Percentiles rank a stretch among this genome's conserved stretches.
Evolutionary conservation across 2,329 filamentous ascomycete genomes (phyloP).

Genomic region (Penicillium sclerotiorum): DNA sequence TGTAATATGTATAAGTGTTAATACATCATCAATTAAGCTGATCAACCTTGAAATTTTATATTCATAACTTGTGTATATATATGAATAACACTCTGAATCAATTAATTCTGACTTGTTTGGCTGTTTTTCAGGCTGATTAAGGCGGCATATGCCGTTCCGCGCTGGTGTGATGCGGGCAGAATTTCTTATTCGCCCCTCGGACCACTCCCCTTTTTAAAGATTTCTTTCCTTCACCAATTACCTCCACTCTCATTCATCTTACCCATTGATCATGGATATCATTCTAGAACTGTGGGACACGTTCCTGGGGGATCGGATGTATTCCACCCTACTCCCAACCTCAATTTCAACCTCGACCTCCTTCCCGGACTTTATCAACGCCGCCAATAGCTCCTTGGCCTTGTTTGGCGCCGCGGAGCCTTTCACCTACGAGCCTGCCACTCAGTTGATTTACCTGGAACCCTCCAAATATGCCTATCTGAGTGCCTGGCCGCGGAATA

Average conservation of each 20-base stretch:
- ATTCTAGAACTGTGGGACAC: conserved; percentile 84
- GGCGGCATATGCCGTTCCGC: conserved; percentile 33
- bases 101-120: not conserved
- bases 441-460: conserved; percentile 66
- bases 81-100: too few species aligned
- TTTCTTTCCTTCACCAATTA: conserved; percentile 3
- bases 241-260: conserved; percentile 5
- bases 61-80: too few species aligned
- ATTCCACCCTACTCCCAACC: conserved; percentile 70
- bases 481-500: conserved; percentile 77
- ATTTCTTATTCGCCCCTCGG: conserved; percentile 22
- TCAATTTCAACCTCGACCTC: conserved; percentile 57
- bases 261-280: conserved; percentile 72
- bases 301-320: conserved; percentile 77
- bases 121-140: conserved; percentile 15
- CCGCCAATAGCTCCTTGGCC: conserved; percentile 57
- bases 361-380: conserved; percentile 53
- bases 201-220: conserved; percentile 1
- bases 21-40: too few species aligned
- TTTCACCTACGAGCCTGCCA: conserved; percentile 69
- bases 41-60: too few species aligned
- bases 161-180: conserved; percentile 35
- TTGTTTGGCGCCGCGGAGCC: conserved; percentile 56
- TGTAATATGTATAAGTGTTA: too few species aligned
- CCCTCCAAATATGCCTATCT: conserved; percentile 77